Percentiles rank a stretch among this genome's conserved stretches.
Conservation (phyloP, 169 alveolate genomes). For the Plasmodium reichenowi region DNA sequence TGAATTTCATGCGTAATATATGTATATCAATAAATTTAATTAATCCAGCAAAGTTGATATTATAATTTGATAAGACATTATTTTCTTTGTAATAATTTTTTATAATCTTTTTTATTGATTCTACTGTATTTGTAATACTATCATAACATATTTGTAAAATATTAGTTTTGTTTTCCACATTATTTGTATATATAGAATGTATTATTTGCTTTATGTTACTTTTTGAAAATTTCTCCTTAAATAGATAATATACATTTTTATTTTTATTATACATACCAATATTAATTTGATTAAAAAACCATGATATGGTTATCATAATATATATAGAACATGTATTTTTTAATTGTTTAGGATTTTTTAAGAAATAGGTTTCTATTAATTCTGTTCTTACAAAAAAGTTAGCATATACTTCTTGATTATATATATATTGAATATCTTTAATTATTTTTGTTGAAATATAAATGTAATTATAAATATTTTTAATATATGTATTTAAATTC, state of each 20-base stretch:
- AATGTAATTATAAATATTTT: constrained; percentile 10
- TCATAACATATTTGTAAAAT: constrained; percentile 2
- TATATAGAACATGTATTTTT: constrained; percentile 23
- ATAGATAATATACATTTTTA: neutral
- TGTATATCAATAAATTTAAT: constrained; percentile 28
- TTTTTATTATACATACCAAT: constrained; percentile 35
- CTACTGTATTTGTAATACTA: constrained; percentile 4
- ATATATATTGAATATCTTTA: neutral
- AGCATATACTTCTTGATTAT: constrained; percentile 10
- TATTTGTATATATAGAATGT: neutral
- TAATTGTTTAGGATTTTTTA: constrained; percentile 7
- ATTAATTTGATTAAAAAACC: constrained; percentile 68
- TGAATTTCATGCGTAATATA: constrained; percentile 7
- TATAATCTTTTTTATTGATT: neutral
- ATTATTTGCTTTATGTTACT: constrained; percentile 17
- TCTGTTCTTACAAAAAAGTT: constrained; percentile 2
- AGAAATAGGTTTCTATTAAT: constrained; percentile 1
- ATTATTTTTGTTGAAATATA: neutral
- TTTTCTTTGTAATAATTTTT: neutral
- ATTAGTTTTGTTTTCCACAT: neutral
- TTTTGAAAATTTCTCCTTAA: constrained; percentile 30
- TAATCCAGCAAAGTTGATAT: constrained; percentile 20
- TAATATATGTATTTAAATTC: neutral
- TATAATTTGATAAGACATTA: neutral
- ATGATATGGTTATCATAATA: constrained; percentile 42